Base-by-base conservation (phyloP, 192 early-diverging fungal genomes). In the Paraglomus brasilianum region DNA sequence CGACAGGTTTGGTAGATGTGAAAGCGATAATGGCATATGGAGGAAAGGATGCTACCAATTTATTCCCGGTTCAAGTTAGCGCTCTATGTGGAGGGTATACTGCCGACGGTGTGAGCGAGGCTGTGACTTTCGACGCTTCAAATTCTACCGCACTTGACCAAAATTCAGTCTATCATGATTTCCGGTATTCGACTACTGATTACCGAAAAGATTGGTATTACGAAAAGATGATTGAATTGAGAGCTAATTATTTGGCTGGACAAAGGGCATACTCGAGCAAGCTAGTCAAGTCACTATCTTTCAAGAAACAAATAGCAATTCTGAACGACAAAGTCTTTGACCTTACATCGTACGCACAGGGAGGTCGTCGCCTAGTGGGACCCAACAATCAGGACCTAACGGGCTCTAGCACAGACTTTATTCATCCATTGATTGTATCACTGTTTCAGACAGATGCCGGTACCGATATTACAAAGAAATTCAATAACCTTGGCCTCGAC, bases 271-370 rank as follows among this genome's bases (percentile, higher is more conserved):
- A 80, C 47, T 80, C 82, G 24, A 85, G 86, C 17, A 80, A 84
- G 42, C 80, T 76, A 36, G 77, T 93, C 46, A 52, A 78, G 38
- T 89, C 85, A 2, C 82, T 85, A 11, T 51, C 62, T 13, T 78
- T 82, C 19, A 63, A 75, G 24, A 81, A 77, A 38, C 78, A 88
- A 61, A 87, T 82, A 41, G 88, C 87, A 51, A 87, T 92, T 40
- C 74, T 92, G 50, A 78, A 91, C 65, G 79, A 83, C 65, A 80
- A 88, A 64, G 81, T 93, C 38, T 93, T 86, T 58, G 92, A 93
- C 66, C 61, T 93, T 52, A 85, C 90, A 7, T 72, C 65, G 39
- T 93, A 93, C 72, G 82, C 91, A 52, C 72, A 80, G 50, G 79
- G 79, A 41, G 85, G 85, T 21, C 64, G 78, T 11, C 51, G 71